phyloP scores from a whole-genome alignment of 2,329 filamentous ascomycete species.

The Penicillium crustosum region DNA sequence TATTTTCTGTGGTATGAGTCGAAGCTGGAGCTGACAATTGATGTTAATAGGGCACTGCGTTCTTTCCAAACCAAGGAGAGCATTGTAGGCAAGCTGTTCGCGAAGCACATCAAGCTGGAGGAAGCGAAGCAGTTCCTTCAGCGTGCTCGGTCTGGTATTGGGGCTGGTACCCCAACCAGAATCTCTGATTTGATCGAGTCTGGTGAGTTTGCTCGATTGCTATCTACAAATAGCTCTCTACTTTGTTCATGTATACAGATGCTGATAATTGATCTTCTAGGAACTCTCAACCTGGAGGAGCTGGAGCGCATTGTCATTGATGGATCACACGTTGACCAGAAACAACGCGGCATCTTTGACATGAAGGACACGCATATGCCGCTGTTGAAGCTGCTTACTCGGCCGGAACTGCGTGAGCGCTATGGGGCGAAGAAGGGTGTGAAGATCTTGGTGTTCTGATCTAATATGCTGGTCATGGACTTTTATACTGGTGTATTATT shows the following conservation, averaged over 20 bases:
- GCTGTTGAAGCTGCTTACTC: slow-evolving; percentile 70
- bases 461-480: not conserved
- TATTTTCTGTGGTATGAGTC: not conserved
- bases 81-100: slow-evolving; percentile 86
- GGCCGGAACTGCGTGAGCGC: slow-evolving; percentile 67
- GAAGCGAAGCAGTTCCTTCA: slow-evolving; percentile 79
- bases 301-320: slow-evolving; percentile 83
- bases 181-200: slow-evolving; percentile 79
- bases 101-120: slow-evolving; percentile 94
- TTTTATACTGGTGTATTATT: not conserved
- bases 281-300: slow-evolving; percentile 67
- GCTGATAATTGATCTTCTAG: slow-evolving; percentile 39
- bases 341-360: slow-evolving; percentile 89
- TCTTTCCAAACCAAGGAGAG: slow-evolving; percentile 77
- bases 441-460: slow-evolving; percentile 52
- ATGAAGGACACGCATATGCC: slow-evolving; percentile 91
- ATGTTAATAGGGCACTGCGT: slow-evolving; percentile 60
- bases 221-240: not conserved
- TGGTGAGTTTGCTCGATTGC: slow-evolving; percentile 53
- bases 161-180: slow-evolving; percentile 83
- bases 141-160: slow-evolving; percentile 67
- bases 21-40: slow-evolving; percentile 9
- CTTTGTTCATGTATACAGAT: not conserved
- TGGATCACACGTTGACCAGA: slow-evolving; percentile 88
- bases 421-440: slow-evolving; percentile 60